These are phyloP conservation scores for Hericium erinaceus DNA, from an alignment of 768 basidiomycete genomes.

Conservation along the genomic window DNA sequence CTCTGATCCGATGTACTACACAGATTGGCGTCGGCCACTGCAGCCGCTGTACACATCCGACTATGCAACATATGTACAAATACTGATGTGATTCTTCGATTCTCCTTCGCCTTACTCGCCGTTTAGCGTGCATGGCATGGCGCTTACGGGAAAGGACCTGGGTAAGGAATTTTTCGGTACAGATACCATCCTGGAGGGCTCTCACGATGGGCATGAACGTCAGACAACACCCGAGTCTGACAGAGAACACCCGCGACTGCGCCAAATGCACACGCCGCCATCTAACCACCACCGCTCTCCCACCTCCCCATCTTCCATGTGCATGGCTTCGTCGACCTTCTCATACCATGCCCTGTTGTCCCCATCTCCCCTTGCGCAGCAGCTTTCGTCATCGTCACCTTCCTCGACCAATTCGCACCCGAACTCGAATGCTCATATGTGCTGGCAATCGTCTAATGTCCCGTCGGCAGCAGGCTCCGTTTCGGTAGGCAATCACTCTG, in stretches of 20 bases:
- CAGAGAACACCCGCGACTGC: not conserved
- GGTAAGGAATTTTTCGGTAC: slow-evolving; percentile 55
- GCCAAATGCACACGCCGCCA: not conserved
- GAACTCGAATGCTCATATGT: slow-evolving; percentile 20
- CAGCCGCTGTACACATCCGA: slow-evolving; percentile 46
- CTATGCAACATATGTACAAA: slow-evolving; percentile 83
- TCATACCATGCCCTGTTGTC: slow-evolving; percentile 53
- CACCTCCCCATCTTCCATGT: slow-evolving; percentile 16
- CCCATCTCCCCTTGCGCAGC: slow-evolving; percentile 58
- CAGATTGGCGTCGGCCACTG: slow-evolving; percentile 82
- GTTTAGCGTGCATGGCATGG: slow-evolving; percentile 95
- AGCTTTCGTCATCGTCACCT: slow-evolving; percentile 38
- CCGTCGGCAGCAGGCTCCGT: slow-evolving; percentile 20
- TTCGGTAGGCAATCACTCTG: slow-evolving; percentile 15
- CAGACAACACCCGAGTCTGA: slow-evolving; percentile 4
- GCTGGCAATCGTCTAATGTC: slow-evolving; percentile 25
- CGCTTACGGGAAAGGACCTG: slow-evolving; percentile 85
- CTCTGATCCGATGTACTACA: not conserved
- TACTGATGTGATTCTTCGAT: slow-evolving; percentile 93
- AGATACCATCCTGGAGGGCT: not conserved
- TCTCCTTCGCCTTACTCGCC: slow-evolving; percentile 76
- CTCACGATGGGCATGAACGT: slow-evolving; percentile 3
- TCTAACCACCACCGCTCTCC: slow-evolving; percentile 13
- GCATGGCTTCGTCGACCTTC: slow-evolving; percentile 25
- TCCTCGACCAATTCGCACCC: slow-evolving; percentile 10